These are phyloP conservation scores for Lagenidium giganteum DNA, from an alignment of 352 stramenopile species.

Conservation along the genomic window DNA sequence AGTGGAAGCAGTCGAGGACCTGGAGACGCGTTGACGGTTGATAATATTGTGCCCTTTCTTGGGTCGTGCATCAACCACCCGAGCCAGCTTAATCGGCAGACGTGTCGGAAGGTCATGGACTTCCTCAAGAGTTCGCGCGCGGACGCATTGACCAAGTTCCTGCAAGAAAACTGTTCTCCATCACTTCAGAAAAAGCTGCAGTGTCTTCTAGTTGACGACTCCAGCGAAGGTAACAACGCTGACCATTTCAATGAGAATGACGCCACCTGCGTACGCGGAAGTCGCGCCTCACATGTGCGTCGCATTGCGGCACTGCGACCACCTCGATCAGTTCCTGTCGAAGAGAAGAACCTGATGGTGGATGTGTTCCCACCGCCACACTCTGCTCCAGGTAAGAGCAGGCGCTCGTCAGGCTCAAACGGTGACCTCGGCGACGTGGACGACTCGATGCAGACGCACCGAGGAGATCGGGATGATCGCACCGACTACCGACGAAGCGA, in stretches of 20 bases:
- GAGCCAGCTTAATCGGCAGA: slow-evolving; percentile 35
- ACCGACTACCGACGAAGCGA: slow-evolving; percentile 2
- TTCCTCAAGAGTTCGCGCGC: slow-evolving; percentile 26
- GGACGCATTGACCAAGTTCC: slow-evolving; percentile 36
- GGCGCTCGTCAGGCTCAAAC: slow-evolving; percentile 20
- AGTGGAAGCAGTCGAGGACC: too few relatives aligned
- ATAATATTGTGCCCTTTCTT: slow-evolving; percentile 72
- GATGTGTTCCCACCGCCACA: slow-evolving; percentile 67
- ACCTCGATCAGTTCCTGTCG: slow-evolving; percentile 55
- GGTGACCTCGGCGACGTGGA: slow-evolving; percentile 13
- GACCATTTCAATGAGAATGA: slow-evolving; percentile 53
- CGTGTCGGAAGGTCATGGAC: slow-evolving; percentile 37
- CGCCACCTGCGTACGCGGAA: slow-evolving; percentile 56
- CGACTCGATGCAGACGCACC: slow-evolving; percentile 27
- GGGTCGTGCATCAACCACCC: slow-evolving; percentile 55
- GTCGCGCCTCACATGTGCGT: slow-evolving; percentile 65
- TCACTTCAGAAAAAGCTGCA: slow-evolving; percentile 56
- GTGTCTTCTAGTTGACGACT: slow-evolving; percentile 33
- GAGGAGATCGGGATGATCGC: slow-evolving; percentile 10
- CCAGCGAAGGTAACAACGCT: slow-evolving; percentile 32
- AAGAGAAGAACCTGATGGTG: slow-evolving; percentile 52
- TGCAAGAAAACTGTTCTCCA: slow-evolving; percentile 49
- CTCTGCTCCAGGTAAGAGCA: slow-evolving; percentile 56
- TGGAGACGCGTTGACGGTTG: slow-evolving; percentile 42
- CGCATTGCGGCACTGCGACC: slow-evolving; percentile 63